Evolutionary conservation across 345 rosid genomes (phyloP), one percentile per base, ranked within the genome.

Genomic region (Hypericum perforatum): DNA sequence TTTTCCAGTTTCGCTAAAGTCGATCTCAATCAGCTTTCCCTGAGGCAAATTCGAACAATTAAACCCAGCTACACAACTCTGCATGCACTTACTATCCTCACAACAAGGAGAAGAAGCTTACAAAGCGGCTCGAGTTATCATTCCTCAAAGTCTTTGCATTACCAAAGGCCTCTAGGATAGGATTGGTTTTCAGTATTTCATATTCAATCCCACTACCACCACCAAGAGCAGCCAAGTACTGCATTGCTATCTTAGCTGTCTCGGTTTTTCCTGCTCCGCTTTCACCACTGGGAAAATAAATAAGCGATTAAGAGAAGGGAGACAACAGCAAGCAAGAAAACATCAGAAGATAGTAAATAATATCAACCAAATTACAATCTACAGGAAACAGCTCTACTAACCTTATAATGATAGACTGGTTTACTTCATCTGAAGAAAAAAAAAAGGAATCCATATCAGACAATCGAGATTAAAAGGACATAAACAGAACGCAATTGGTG

Each of bases 231-330:
- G 98, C 98, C 76, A 92, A 73, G 74, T 88, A 92, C 56, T 92
- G 98, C 98, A 92, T 92, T 45, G 97, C 95, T 76, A 92, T 92
- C 81, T 92, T 92, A 48, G 98, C 98, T 16, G 98, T 88, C 80
- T 92, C 97, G 16, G 98, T 92, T 75, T 92, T 92, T 59, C 98
- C 98, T 13, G 98, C 98, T 64, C 96, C 98, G 79, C 98, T 91
- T 75, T 91, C 98, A 54, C 98, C 98, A 37, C 98, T 92, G 81
- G 16, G 72, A 60, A 60, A 77, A 61, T 43, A 81, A 65, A 49
- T 45, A 47, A 63, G 53, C 37, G 41, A 53, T 16, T 11, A n/a
- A 40, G 37, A 39, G 38, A 52, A 8, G 29, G 7, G 16, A 36
- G 10, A 37, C 32, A 52, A 44, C 36, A 1, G 0, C 7, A 14